Evolutionary conservation across 305 asterid species (phyloP).

Genomic region (Fraxinus latifolia): DNA sequence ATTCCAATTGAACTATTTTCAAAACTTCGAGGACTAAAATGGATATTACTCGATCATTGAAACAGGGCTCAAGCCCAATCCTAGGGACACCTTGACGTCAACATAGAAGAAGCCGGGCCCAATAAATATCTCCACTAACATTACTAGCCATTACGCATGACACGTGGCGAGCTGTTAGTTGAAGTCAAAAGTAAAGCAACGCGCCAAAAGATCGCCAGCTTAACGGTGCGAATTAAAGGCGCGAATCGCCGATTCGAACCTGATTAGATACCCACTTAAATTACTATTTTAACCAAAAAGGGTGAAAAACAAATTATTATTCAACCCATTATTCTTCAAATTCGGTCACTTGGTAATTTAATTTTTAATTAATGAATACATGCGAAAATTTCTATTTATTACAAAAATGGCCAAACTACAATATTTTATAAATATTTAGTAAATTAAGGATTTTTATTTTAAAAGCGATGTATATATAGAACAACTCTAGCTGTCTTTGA

Average conservation of each 20-base stretch:
- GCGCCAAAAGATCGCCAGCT: conserved; percentile 25
- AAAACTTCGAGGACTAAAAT: neutral
- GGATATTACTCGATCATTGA: neutral
- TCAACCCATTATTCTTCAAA: neutral
- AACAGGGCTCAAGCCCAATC: neutral
- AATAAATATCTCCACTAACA: neutral
- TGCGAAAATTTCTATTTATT: too few relatives aligned
- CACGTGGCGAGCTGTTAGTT: neutral
- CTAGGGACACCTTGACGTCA: neutral
- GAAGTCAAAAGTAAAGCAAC: conserved; percentile 13
- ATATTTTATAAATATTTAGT: too few relatives aligned
- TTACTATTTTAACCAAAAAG: neutral
- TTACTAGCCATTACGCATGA: neutral
- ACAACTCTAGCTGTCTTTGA: neutral
- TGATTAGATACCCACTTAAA: neutral
- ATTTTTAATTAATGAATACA: too few relatives aligned
- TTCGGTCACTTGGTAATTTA: too few relatives aligned
- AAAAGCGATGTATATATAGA: neutral
- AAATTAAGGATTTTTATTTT: too few relatives aligned
- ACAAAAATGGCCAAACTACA: too few relatives aligned
- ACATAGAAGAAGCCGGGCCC: neutral
- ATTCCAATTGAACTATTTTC: neutral
- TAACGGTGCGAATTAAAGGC: conserved; percentile 30
- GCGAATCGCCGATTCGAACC: conserved; percentile 19
- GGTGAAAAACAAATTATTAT: too few relatives aligned